Evolutionary conservation across 2,329 filamentous ascomycete genomes (phyloP).

Genomic region (Nemania diffusa): DNA sequence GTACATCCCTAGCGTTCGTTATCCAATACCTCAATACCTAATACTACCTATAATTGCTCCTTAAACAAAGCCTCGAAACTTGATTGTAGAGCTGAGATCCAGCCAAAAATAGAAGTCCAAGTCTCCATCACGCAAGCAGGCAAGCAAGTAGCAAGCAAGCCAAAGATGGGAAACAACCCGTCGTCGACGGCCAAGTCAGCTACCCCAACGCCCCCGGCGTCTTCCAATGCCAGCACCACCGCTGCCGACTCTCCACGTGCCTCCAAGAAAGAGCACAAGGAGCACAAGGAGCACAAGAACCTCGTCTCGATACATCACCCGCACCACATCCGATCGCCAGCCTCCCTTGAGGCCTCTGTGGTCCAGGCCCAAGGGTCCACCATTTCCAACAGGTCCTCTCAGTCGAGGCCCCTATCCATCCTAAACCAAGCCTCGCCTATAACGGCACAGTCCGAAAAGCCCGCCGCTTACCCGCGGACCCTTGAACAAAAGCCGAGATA

Average conservation of each 20-base stretch:
- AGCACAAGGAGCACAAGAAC: conserved; percentile 59
- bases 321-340: conserved; percentile 59
- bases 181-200: conserved; percentile 49
- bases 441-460: conserved; percentile 46
- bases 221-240: conserved; percentile 29
- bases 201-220: conserved; percentile 47
- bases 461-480: conserved; percentile 44
- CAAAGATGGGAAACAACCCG: conserved; percentile 58
- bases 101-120: not conserved
- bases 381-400: conserved; percentile 59
- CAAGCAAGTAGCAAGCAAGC: not conserved
- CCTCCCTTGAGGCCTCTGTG: conserved; percentile 70
- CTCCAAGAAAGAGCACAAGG: conserved; percentile 57
- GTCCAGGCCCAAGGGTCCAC: conserved; percentile 69
- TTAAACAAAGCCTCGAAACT: not conserved
- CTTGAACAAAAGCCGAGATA: conserved; percentile 48
- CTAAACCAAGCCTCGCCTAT: conserved; percentile 59
- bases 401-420: conserved; percentile 61
- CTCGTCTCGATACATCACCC: conserved; percentile 67
- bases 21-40: not conserved
- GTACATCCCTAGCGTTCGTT: not conserved
- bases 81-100: not conserved
- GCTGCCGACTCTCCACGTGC: conserved; percentile 49
- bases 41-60: not conserved
- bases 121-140: not conserved